Evolutionary conservation across 306 rosid genomes (phyloP).

Genomic region (Ammopiptanthus mongolicus): DNA sequence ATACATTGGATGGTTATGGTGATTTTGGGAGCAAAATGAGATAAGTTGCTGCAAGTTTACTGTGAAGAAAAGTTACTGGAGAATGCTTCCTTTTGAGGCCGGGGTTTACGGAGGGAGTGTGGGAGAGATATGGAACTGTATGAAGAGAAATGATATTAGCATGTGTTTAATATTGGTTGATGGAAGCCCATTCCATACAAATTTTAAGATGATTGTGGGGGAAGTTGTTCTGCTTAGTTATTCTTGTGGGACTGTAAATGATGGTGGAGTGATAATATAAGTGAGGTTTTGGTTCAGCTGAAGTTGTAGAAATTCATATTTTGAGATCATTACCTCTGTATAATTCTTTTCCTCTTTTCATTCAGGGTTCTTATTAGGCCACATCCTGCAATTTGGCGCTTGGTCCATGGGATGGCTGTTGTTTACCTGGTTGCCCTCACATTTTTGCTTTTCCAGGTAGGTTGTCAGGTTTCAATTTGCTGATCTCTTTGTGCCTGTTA

Average conservation of each 20-base stretch:
- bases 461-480: constrained; percentile 7
- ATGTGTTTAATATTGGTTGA: not conserved
- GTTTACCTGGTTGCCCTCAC: constrained; percentile 91
- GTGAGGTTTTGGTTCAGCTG: not conserved
- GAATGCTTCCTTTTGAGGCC: not conserved
- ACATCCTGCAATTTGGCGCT: constrained; percentile 99
- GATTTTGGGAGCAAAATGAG: not conserved
- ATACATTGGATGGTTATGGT: not conserved
- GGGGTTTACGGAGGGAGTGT: not conserved
- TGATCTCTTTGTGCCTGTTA: not conserved
- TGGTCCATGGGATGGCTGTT: constrained; percentile 99
- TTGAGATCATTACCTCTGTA: constrained; percentile 16
- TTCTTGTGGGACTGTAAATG: not conserved
- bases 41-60: not conserved
- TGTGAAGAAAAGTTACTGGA: not conserved
- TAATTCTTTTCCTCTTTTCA: constrained; percentile 8
- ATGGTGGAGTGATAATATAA: not conserved
- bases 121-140: not conserved
- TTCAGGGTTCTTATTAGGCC: constrained; percentile 96
- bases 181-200: not conserved
- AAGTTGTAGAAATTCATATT: not conserved
- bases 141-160: not conserved
- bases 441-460: constrained; percentile 96
- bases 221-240: not conserved
- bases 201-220: not conserved